Conservation (phyloP, 1,284 basidiomycete species). For the Cutaneotrichosporon sp. region DNA sequence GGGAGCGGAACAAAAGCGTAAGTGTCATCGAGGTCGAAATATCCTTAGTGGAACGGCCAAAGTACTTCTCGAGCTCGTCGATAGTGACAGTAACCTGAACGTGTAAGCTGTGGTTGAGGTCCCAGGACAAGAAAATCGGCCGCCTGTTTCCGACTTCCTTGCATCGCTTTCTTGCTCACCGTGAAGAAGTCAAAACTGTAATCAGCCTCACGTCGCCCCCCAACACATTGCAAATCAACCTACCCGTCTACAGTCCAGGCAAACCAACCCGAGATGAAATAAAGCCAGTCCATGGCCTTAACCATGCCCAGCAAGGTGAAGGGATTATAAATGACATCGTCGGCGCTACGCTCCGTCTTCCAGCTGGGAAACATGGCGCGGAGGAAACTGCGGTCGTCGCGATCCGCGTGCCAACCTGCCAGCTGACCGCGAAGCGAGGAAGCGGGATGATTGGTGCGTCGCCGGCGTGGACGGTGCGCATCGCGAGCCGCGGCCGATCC, state of each 20-base stretch:
- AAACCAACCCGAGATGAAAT: slow-evolving; percentile 57
- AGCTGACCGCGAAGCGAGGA: slow-evolving; percentile 30
- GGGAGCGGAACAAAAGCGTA: slow-evolving; percentile 82
- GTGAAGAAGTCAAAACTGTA: slow-evolving; percentile 6
- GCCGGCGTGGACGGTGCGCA: background rate
- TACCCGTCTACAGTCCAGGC: slow-evolving; percentile 53
- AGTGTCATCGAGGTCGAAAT: slow-evolving; percentile 78
- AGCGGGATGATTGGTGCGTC: slow-evolving; percentile 3
- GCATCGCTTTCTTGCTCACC: slow-evolving; percentile 2
- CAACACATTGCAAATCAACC: background rate
- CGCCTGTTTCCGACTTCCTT: too few species aligned
- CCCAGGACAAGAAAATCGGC: background rate
- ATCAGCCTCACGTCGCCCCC: background rate
- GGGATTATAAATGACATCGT: slow-evolving; percentile 37
- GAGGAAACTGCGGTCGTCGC: slow-evolving; percentile 26
- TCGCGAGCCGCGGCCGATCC: background rate
- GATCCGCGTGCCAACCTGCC: slow-evolving; percentile 35
- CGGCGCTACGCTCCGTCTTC: slow-evolving; percentile 3
- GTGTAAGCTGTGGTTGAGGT: too few species aligned
- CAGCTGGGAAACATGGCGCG: slow-evolving; percentile 31
- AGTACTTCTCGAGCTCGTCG: slow-evolving; percentile 52
- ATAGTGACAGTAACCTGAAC: slow-evolving; percentile 45
- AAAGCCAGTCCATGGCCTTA: slow-evolving; percentile 52
- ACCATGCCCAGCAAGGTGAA: slow-evolving; percentile 47
- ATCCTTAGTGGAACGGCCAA: slow-evolving; percentile 27